Evolutionary conservation across 371 early-diverging fungal species (phyloP).

Genomic region (Mortierella sp.): DNA sequence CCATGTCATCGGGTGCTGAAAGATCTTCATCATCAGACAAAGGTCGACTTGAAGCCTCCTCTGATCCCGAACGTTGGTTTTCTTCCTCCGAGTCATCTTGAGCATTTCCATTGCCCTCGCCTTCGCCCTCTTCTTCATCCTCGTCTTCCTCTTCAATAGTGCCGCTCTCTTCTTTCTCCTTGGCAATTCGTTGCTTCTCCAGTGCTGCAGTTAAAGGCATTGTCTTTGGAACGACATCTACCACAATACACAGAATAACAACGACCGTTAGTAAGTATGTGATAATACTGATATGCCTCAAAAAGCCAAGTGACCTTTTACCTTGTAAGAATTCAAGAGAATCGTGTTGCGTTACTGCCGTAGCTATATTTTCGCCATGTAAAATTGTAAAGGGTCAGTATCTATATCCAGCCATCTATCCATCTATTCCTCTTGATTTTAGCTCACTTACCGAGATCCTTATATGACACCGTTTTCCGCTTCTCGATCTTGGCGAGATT

Average conservation of each 20-base stretch:
- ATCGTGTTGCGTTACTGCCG: slow-evolving; percentile 50
- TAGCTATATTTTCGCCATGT: slow-evolving; percentile 22
- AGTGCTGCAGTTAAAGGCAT: slow-evolving; percentile 68
- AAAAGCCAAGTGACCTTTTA: not conserved
- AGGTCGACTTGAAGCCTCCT: slow-evolving; percentile 27
- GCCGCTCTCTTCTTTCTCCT: slow-evolving; percentile 54
- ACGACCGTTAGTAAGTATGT: not conserved
- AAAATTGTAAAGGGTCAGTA: not conserved
- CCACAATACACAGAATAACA: not conserved
- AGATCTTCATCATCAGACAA: slow-evolving; percentile 45
- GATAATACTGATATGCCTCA: not conserved
- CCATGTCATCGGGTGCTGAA: slow-evolving; percentile 54
- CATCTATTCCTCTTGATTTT: not conserved
- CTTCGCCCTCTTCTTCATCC: slow-evolving; percentile 28
- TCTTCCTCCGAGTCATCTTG: slow-evolving; percentile 14
- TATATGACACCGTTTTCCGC: slow-evolving; percentile 81
- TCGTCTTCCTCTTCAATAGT: slow-evolving; percentile 39
- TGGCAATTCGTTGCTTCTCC: slow-evolving; percentile 63
- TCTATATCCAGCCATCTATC: not conserved
- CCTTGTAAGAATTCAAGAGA: slow-evolving; percentile 56
- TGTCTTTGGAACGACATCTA: slow-evolving; percentile 70
- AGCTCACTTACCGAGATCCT: slow-evolving; percentile 75
- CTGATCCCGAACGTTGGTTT: slow-evolving; percentile 14
- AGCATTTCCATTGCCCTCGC: slow-evolving; percentile 3
- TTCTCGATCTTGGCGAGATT: slow-evolving; percentile 75